Conservation (phyloP, 345 rosid species). For the Gynandropsis gynandra region DNA sequence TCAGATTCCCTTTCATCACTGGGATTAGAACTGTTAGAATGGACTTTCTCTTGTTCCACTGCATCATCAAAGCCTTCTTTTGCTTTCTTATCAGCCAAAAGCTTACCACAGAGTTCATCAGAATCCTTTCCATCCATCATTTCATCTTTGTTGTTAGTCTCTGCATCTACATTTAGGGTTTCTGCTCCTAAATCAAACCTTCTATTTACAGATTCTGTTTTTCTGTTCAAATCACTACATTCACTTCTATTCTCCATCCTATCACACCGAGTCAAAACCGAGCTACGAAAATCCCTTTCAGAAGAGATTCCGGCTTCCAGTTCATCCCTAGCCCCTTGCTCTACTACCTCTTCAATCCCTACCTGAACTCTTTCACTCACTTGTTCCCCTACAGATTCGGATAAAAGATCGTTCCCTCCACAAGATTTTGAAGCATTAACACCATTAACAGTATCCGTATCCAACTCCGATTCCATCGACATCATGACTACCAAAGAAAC, state of each 20-base stretch:
- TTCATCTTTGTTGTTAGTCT: background rate
- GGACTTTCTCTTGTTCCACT: slow-evolving; percentile 1
- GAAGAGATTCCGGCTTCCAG: background rate
- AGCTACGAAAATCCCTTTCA: background rate
- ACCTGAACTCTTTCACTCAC: slow-evolving; percentile 15
- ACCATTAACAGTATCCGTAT: no score
- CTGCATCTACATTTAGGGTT: slow-evolving; percentile 10
- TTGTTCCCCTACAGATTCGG: slow-evolving; percentile 21
- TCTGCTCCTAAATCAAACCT: slow-evolving; percentile 17
- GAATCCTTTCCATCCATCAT: slow-evolving; percentile 12
- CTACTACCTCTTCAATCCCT: slow-evolving; percentile 18
- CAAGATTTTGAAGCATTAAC: background rate
- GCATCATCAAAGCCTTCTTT: no score
- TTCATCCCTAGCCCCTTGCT: background rate
- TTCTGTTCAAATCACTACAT: slow-evolving; percentile 8
- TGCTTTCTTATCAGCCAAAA: slow-evolving; percentile 9
- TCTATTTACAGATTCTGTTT: slow-evolving; percentile 18
- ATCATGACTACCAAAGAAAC: no score
- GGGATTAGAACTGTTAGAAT: slow-evolving; percentile 14
- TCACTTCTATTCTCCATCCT: slow-evolving; percentile 10
- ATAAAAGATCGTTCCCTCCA: slow-evolving; percentile 7
- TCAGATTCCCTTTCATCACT: slow-evolving; percentile 13
- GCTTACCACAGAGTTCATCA: slow-evolving; percentile 4
- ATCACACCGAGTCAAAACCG: slow-evolving; percentile 15
- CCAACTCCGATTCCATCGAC: no score